These are phyloP conservation scores for Pseudomonodictys pantanalensis DNA, from an alignment of 495 filamentous ascomycete species.

Conservation along the genomic window DNA sequence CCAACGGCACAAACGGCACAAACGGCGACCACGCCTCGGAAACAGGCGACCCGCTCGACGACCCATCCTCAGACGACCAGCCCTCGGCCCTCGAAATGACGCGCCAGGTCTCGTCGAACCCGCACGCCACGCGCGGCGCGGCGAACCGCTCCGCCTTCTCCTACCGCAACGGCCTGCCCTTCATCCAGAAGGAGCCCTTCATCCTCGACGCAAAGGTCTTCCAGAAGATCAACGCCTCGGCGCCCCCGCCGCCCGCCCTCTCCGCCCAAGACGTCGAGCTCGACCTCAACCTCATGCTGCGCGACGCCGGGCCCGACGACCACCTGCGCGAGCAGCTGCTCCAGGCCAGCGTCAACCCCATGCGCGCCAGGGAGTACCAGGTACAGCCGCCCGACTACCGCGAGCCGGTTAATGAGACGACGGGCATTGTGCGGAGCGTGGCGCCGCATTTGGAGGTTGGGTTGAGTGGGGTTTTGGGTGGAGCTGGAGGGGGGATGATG, in stretches of 20 bases:
- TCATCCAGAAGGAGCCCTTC: slow-evolving; percentile 33
- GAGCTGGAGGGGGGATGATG: slow-evolving; percentile 1
- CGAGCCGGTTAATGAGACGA: slow-evolving; percentile 21
- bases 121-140: slow-evolving; percentile 39
- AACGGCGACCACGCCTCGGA: slow-evolving; percentile 19
- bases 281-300: slow-evolving; percentile 41
- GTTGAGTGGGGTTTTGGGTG: background rate
- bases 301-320: slow-evolving; percentile 28
- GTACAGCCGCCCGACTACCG: slow-evolving; percentile 21
- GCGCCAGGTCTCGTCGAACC: slow-evolving; percentile 37
- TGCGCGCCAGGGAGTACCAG: slow-evolving; percentile 19
- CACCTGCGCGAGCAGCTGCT: slow-evolving; percentile 32
- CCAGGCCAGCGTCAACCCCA: slow-evolving; percentile 10
- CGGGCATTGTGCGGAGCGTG: slow-evolving; percentile 13
- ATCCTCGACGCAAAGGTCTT: slow-evolving; percentile 35
- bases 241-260: slow-evolving; percentile 38
- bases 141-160: slow-evolving; percentile 35
- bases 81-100: slow-evolving; percentile 40
- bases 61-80: slow-evolving; percentile 24
- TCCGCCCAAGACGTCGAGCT: slow-evolving; percentile 37
- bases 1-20: slow-evolving; percentile 34
- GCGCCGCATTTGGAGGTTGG: slow-evolving; percentile 32
- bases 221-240: slow-evolving; percentile 33
- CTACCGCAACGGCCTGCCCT: slow-evolving; percentile 26
- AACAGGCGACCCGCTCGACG: slow-evolving; percentile 24